Conservation (phyloP, 1,139 yeast species). For the Pichia inconspicua region DNA sequence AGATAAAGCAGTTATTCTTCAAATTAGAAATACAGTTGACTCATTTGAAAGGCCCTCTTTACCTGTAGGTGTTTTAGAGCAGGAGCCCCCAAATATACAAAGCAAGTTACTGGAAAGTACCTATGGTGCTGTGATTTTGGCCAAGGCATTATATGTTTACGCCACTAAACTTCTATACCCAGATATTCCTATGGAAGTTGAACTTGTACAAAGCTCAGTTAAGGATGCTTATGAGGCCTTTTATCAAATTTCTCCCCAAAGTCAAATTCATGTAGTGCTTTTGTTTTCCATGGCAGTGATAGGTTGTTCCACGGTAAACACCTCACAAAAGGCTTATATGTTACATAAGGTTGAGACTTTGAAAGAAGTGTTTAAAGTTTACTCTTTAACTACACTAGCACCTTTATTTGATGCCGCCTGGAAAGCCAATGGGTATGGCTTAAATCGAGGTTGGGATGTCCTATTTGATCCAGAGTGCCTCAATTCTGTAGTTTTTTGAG, state of each 20-base stretch:
- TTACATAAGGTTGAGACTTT: conserved; percentile 17
- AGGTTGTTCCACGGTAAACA: conserved; percentile 16
- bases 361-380: conserved; percentile 9
- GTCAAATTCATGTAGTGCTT: conserved; percentile 14
- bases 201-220: conserved; percentile 14
- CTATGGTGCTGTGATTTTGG: conserved; percentile 18
- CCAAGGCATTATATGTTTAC: conserved; percentile 19
- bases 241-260: conserved; percentile 14
- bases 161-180: conserved; percentile 19
- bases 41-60: conserved; percentile 20
- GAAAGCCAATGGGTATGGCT: conserved; percentile 6
- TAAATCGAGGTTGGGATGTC: conserved; percentile 6
- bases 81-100: conserved; percentile 20
- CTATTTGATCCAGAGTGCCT: conserved; percentile 5
- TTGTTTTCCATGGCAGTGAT: conserved; percentile 21
- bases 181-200: conserved; percentile 6
- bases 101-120: conserved; percentile 22
- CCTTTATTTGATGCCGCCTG: conserved; percentile 14
- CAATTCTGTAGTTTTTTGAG: not conserved
- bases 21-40: conserved; percentile 12
- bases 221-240: conserved; percentile 14
- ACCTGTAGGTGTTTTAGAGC: conserved; percentile 16
- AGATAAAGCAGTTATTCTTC: not conserved
- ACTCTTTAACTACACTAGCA: conserved; percentile 9
- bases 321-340: conserved; percentile 17